A percentile compares a stretch with the other conserved stretches of the same genome.
These are phyloP conservation scores for Fusarium mundagurra DNA, from an alignment of 2,329 filamentous ascomycete genomes.

Conservation along the genomic window DNA sequence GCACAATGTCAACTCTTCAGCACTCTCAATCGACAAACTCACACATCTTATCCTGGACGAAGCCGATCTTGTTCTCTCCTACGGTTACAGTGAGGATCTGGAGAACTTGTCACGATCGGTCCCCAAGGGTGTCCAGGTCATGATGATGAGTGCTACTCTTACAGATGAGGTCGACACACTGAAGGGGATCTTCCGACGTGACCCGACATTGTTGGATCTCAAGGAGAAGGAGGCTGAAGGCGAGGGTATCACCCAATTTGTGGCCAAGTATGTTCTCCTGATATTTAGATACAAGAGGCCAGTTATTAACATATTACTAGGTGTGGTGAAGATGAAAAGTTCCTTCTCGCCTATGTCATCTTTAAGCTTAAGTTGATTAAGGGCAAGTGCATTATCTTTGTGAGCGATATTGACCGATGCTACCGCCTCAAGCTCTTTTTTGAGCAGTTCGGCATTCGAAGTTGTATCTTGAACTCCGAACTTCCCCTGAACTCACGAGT, in stretches of 20 bases:
- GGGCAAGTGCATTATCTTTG: slow-evolving; percentile 80
- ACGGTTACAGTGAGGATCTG: slow-evolving; percentile 92
- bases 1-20: slow-evolving; percentile 72
- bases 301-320: slow-evolving; percentile 49
- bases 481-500: slow-evolving; percentile 91
- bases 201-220: slow-evolving; percentile 82
- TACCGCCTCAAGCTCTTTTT: slow-evolving; percentile 95
- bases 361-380: slow-evolving; percentile 95
- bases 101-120: slow-evolving; percentile 80
- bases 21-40: slow-evolving; percentile 76
- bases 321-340: slow-evolving; percentile 97
- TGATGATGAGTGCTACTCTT: slow-evolving; percentile 93
- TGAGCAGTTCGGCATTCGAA: slow-evolving; percentile 95
- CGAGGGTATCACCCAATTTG: slow-evolving; percentile 83
- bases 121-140: slow-evolving; percentile 87
- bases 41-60: slow-evolving; percentile 90
- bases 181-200: slow-evolving; percentile 84
- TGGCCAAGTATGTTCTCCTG: slow-evolving; percentile 70
- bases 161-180: slow-evolving; percentile 87
- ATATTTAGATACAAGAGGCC: neutral
- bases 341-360: slow-evolving; percentile 89
- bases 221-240: slow-evolving; percentile 83
- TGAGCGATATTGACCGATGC: slow-evolving; percentile 85
- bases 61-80: slow-evolving; percentile 91
- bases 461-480: slow-evolving; percentile 93